Evolutionary conservation across 139 green algal genomes (phyloP).

Genomic region (Deuterostichococcus epilithicus): DNA sequence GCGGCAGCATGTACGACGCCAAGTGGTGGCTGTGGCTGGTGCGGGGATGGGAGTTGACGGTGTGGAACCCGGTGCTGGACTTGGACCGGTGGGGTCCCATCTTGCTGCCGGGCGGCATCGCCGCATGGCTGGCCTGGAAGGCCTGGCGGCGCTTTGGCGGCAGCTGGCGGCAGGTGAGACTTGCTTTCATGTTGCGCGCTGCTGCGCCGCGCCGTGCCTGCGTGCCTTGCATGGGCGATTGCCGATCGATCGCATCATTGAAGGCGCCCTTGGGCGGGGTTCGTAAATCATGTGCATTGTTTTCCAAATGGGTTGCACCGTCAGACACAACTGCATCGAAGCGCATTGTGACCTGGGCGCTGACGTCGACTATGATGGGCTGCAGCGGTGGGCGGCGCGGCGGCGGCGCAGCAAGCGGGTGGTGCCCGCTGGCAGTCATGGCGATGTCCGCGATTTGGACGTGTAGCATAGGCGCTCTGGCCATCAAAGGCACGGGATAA

Average conservation of each 20-base stretch:
- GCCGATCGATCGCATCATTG: no score
- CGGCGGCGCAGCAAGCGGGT: background rate
- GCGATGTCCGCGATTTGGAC: background rate
- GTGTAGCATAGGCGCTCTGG: no score
- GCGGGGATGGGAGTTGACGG: constrained; percentile 46
- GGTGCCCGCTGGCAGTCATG: background rate
- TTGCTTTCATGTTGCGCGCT: background rate
- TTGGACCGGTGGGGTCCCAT: constrained; percentile 31
- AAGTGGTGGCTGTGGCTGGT: constrained; percentile 48
- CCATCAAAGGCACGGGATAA: no score
- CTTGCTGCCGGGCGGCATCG: background rate
- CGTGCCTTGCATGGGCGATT: background rate
- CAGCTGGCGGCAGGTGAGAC: background rate
- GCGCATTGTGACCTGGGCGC: background rate
- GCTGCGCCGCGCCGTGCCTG: background rate
- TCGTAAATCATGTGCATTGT: no score
- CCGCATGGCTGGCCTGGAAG: constrained; percentile 3
- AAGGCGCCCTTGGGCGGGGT: no score
- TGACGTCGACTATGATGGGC: background rate
- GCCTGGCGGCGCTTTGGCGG: constrained; percentile 6
- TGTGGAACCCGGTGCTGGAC: constrained; percentile 49
- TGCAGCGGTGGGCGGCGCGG: background rate
- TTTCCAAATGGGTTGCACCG: no score
- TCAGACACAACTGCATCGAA: no score
- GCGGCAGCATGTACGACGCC: constrained; percentile 53